phyloP scores from a whole-genome alignment of 768 basidiomycete species.

The Boletus eberwhitei region DNA sequence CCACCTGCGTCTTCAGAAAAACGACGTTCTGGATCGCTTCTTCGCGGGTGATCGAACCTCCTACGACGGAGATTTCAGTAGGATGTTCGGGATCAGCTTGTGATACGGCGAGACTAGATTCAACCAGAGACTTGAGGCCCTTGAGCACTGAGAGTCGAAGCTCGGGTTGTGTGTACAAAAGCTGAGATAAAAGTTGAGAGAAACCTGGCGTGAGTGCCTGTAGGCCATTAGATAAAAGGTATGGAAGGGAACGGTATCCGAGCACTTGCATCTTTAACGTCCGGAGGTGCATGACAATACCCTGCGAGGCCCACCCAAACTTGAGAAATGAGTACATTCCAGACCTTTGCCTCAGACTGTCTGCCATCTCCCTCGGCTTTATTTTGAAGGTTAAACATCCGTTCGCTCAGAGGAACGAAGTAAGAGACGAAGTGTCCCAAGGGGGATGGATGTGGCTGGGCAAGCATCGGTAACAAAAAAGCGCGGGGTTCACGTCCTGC shows the following conservation, averaged over 20 bases:
- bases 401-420: constrained; percentile 92
- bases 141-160: constrained; percentile 80
- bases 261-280: constrained; percentile 61
- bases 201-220: constrained; percentile 76
- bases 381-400: constrained; percentile 85
- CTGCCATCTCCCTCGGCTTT: constrained; percentile 71
- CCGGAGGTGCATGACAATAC: constrained; percentile 81
- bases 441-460: constrained; percentile 76
- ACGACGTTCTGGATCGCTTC: constrained; percentile 65
- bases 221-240: constrained; percentile 1
- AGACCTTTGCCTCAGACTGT: constrained; percentile 88
- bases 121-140: constrained; percentile 77
- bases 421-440: constrained; percentile 83
- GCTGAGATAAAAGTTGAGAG: constrained; percentile 85
- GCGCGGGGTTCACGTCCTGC: constrained; percentile 83
- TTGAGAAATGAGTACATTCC: constrained; percentile 90
- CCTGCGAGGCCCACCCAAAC: constrained; percentile 90
- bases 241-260: neutral
- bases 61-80: constrained; percentile 25
- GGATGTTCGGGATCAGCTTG: constrained; percentile 28
- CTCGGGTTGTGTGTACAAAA: constrained; percentile 86
- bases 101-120: constrained; percentile 65
- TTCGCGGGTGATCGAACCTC: constrained; percentile 43
- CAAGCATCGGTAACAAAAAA: constrained; percentile 84
- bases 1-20: constrained; percentile 72